A percentile compares a stretch with the other conserved stretches of the same genome.
Evolutionary conservation across 2,329 filamentous ascomycete genomes (phyloP).

Genomic region (Hypoxylon sp.): DNA sequence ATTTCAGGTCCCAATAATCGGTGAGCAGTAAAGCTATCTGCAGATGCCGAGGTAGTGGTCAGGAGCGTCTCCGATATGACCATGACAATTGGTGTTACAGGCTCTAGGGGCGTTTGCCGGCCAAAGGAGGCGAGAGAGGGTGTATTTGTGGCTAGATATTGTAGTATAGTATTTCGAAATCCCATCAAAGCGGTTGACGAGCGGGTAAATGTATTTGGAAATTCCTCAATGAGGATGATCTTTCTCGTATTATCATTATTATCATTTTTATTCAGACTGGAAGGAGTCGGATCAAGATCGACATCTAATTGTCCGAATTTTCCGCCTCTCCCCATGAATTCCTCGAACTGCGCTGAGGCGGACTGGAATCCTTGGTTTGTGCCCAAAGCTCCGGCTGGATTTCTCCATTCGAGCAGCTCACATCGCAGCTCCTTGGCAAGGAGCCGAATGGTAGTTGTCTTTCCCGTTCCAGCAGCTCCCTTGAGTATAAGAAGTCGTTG

Average conservation of each 20-base stretch:
- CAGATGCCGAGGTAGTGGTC: constrained; percentile 82
- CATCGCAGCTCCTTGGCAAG: constrained; percentile 80
- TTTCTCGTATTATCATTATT: constrained; percentile 50
- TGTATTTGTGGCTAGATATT: constrained; percentile 75
- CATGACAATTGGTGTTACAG: constrained; percentile 79
- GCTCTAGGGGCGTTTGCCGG: constrained; percentile 52
- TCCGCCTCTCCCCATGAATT: constrained; percentile 84
- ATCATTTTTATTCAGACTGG: constrained; percentile 11
- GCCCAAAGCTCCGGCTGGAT: constrained; percentile 71
- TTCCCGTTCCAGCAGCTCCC: constrained; percentile 89
- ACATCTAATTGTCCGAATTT: constrained; percentile 77
- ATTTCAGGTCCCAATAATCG: constrained; percentile 88
- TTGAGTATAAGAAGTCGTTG: constrained; percentile 86
- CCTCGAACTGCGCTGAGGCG: constrained; percentile 83
- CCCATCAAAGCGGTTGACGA: constrained; percentile 70
- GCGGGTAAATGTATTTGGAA: constrained; percentile 77
- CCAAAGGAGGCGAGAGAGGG: constrained; percentile 62
- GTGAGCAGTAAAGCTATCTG: constrained; percentile 93
- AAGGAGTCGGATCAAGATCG: constrained; percentile 40
- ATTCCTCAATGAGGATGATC: constrained; percentile 81
- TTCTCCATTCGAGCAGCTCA: constrained; percentile 89
- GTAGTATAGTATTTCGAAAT: constrained; percentile 78
- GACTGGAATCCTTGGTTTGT: constrained; percentile 72
- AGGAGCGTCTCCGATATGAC: constrained; percentile 91
- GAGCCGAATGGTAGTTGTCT: constrained; percentile 85